phyloP scores from a whole-genome alignment of 2,329 filamentous ascomycete genomes.

The Pseudogymnoascus sp. region DNA sequence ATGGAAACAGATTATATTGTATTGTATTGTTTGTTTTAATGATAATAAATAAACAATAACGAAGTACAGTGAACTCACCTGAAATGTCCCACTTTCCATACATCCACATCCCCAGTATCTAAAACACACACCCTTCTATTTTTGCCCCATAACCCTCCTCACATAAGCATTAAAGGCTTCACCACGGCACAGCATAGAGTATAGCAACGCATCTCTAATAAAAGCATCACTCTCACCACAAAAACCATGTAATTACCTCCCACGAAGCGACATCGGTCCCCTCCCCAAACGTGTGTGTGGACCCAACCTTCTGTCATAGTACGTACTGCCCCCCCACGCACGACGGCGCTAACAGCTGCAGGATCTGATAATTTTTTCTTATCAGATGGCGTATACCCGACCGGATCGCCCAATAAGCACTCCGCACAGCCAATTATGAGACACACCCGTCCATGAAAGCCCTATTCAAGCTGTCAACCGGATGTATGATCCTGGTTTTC shows the following conservation, averaged over 20 bases:
- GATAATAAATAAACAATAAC: neutral
- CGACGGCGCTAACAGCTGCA: neutral
- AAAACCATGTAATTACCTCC: neutral
- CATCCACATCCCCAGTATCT: neutral
- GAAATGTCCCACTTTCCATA: neutral
- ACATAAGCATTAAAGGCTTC: neutral
- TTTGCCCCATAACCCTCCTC: neutral
- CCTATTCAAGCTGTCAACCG: neutral
- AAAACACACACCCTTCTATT: neutral
- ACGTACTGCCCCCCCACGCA: neutral
- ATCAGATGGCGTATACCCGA: neutral
- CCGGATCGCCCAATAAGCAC: neutral
- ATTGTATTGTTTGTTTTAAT: neutral
- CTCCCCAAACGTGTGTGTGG: neutral
- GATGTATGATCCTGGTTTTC: neutral
- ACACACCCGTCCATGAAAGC: neutral
- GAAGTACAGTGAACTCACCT: neutral
- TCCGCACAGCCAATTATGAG: neutral
- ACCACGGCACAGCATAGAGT: neutral
- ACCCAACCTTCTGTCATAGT: neutral
- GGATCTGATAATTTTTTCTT: constrained; percentile 7
- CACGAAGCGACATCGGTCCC: neutral
- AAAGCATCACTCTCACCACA: neutral
- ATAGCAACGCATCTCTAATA: neutral
- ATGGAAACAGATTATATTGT: neutral